A percentile compares a stretch with the other conserved stretches of the same genome.
Conservation (phyloP, 768 basidiomycete genomes). For the Tulasnella sp. region DNA sequence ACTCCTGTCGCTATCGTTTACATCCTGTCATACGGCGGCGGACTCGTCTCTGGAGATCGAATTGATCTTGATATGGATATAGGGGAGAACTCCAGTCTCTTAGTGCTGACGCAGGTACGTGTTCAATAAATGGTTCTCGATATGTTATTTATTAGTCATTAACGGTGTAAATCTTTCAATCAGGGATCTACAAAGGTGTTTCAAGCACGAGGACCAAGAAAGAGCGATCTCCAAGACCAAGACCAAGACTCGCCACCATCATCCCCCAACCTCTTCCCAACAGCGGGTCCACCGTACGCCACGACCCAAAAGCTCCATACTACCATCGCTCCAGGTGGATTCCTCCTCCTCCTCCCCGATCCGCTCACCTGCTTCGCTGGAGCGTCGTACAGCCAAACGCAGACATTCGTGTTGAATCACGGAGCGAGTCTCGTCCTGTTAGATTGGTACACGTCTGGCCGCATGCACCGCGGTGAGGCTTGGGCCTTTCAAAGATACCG, state of each 20-base stretch:
- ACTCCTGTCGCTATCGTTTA: constrained; percentile 59
- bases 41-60: constrained; percentile 77
- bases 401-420: constrained; percentile 58
- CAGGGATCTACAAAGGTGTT: constrained; percentile 97
- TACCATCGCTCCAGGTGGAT: constrained; percentile 39
- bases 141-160: background rate
- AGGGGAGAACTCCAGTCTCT: constrained; percentile 43
- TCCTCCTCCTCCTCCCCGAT: constrained; percentile 77
- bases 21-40: constrained; percentile 81
- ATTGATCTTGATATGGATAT: constrained; percentile 55
- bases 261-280: too few relatives aligned
- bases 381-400: constrained; percentile 74
- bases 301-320: constrained; percentile 50
- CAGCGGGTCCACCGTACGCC: background rate
- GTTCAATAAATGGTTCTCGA: too few relatives aligned
- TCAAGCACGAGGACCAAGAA: constrained; percentile 50
- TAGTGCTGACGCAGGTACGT: constrained; percentile 74
- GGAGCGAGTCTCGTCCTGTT: constrained; percentile 61
- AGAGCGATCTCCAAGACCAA: too few relatives aligned
- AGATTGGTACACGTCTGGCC: constrained; percentile 89
- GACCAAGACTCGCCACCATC: too few relatives aligned
- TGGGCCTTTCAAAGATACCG: constrained; percentile 83
- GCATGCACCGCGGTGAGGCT: constrained; percentile 71
- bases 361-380: constrained; percentile 86
- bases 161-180: too few relatives aligned